Evolutionary conservation across 2,329 filamentous ascomycete species (phyloP).

Genomic region (Chaetomiaceae sp.): DNA sequence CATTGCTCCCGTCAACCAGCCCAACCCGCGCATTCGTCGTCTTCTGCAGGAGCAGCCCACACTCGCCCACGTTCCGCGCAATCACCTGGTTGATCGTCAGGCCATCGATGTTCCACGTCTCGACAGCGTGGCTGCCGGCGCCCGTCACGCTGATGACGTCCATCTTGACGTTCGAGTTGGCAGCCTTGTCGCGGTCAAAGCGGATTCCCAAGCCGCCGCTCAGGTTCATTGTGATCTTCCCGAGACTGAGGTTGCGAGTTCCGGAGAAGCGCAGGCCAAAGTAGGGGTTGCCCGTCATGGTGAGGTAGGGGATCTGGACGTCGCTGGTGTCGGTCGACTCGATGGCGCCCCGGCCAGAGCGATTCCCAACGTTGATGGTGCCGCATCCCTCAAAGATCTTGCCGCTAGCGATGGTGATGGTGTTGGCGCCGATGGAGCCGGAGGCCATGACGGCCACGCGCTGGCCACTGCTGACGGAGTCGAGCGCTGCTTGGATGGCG

Average conservation of each 20-base stretch:
- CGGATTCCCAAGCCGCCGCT: conserved; percentile 52
- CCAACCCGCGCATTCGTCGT: conserved; percentile 50
- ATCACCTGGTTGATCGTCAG: conserved; percentile 49
- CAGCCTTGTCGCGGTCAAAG: conserved; percentile 51
- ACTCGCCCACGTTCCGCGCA: conserved; percentile 51
- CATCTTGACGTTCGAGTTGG: conserved; percentile 52
- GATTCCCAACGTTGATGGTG: conserved; percentile 45
- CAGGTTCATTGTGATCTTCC: conserved; percentile 52
- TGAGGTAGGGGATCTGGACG: conserved; percentile 53
- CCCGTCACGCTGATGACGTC: conserved; percentile 48
- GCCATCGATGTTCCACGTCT: conserved; percentile 57
- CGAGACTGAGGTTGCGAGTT: conserved; percentile 44
- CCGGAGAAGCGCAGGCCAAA: conserved; percentile 55
- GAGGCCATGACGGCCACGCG: conserved; percentile 51
- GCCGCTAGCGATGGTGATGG: conserved; percentile 47
- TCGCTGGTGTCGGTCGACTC: conserved; percentile 45
- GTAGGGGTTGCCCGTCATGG: conserved; percentile 54
- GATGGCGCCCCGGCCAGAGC: conserved; percentile 48
- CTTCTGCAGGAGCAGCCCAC: conserved; percentile 52
- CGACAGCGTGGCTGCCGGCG: conserved; percentile 52
- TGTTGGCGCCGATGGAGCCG: conserved; percentile 51
- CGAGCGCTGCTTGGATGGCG: conserved; percentile 52
- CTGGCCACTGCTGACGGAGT: conserved; percentile 48
- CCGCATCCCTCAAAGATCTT: conserved; percentile 58
- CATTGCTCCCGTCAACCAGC: conserved; percentile 53